Evolutionary conservation across 2,329 filamentous ascomycete species (phyloP), one percentile per base, ranked within the genome.

Genomic region (Pyricularia sp.): DNA sequence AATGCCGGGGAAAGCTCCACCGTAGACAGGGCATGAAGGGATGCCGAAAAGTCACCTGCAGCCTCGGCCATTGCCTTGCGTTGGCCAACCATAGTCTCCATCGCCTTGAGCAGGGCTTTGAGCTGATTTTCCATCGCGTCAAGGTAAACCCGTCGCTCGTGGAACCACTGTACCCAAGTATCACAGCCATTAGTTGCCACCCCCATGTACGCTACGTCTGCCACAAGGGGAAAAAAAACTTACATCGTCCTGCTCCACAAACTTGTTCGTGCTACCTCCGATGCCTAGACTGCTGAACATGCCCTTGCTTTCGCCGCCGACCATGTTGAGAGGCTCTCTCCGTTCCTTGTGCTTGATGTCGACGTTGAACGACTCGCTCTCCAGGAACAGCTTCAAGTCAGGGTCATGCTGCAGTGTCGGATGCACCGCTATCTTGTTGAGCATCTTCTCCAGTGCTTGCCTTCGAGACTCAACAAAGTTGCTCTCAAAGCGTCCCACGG

Each of bases 261-360:
- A 99, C 76, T 99, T 99, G 71, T 83, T 87, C 64, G 86, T 97
- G 71, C 83, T 87, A 64, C 85, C 82, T 66, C 87, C 84, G 67
- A 94, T 83, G 26, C 91, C 91, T 64, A 97, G 82, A 19, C 88
- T 90, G 71, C 92, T 91, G 70, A 97, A 85, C 79, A 97, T 88
- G 64, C 94, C 93, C 78, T 97, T 97, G 78, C 87, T 96, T 77
- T 97, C 94, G 19, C 35, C 22, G 57, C 86, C 86, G 28, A 57
- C 53, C 4, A 96, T 82, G 64, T 91, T 86, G 53, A 57, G 53
- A 2, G 91, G 90, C 66, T 97, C 92, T 71, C 91, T 88, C 65
- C 93, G 87, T 75, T 97, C 93, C 76, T 96, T 96, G 78, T 99
- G 94, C 80, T 97, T 99, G 72, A 99, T 88, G 72, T 99, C 94